Evolutionary conservation across 2,329 filamentous ascomycete genomes (phyloP).

Genomic region (Fusarium verticillioides): DNA sequence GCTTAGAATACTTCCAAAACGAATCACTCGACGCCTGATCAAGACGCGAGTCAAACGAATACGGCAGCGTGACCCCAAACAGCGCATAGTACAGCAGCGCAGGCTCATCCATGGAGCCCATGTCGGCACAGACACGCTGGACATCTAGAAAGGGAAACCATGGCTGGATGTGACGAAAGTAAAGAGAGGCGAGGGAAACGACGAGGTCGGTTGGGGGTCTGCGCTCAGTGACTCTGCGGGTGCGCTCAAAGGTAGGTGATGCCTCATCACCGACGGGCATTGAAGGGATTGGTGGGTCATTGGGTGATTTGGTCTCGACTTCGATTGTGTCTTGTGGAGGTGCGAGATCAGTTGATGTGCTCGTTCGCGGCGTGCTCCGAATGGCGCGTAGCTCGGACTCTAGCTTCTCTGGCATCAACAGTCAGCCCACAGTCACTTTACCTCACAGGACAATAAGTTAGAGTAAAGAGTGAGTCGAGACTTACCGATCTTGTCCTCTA

Average conservation of each 20-base stretch:
- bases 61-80: neutral
- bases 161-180: neutral
- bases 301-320: neutral
- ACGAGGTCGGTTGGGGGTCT: neutral
- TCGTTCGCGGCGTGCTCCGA: neutral
- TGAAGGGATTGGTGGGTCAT: neutral
- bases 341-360: neutral
- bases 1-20: constrained; percentile 1
- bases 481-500: neutral
- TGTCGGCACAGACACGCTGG: neutral
- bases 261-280: neutral
- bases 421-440: neutral
- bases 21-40: neutral
- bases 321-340: neutral
- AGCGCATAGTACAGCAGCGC: neutral
- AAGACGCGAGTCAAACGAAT: neutral
- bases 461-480: neutral
- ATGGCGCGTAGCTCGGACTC: neutral
- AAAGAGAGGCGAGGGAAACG: neutral
- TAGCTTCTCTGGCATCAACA: neutral
- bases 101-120: neutral
- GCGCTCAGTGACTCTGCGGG: neutral
- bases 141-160: constrained; percentile 4
- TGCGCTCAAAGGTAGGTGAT: neutral
- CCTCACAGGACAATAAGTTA: neutral